Evolutionary conservation across 495 filamentous ascomycete species (phyloP).

Genomic region (Podospora appendiculata): DNA sequence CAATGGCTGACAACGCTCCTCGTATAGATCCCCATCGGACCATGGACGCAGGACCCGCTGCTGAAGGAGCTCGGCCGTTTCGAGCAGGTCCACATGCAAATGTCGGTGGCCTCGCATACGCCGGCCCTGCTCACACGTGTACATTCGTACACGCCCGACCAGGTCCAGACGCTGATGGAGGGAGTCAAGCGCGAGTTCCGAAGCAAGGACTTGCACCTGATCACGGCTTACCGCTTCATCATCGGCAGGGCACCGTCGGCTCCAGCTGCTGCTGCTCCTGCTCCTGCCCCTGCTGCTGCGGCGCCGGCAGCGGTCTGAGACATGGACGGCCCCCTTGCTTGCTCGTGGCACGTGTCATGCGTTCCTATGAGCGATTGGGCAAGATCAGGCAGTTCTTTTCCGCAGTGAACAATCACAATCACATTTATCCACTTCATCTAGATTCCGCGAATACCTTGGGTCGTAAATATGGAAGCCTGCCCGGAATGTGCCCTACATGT

Average conservation of each 20-base stretch:
- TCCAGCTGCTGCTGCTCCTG: too few relatives aligned
- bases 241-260: conserved; percentile 1
- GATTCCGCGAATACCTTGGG: too few relatives aligned
- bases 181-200: conserved; percentile 20
- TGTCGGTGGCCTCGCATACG: conserved; percentile 1
- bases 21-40: conserved; percentile 32
- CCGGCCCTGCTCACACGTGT: conserved; percentile 5
- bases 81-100: background rate
- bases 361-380: too few relatives aligned
- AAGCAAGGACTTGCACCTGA: conserved; percentile 16
- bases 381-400: too few relatives aligned
- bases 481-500: too few relatives aligned
- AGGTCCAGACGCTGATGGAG: conserved; percentile 15
- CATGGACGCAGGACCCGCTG: conserved; percentile 44
- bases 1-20: background rate
- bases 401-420: too few relatives aligned
- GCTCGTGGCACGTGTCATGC: too few relatives aligned
- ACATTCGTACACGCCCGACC: conserved; percentile 15
- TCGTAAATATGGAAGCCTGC: too few relatives aligned
- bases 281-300: too few relatives aligned
- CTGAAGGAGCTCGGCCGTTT: conserved; percentile 43
- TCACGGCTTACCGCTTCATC: conserved; percentile 18
- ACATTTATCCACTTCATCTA: too few relatives aligned
- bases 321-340: too few relatives aligned
- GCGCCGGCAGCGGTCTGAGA: too few relatives aligned